Base-by-base conservation (phyloP, 129 eudicot genomes). In the Arctium minus region DNA sequence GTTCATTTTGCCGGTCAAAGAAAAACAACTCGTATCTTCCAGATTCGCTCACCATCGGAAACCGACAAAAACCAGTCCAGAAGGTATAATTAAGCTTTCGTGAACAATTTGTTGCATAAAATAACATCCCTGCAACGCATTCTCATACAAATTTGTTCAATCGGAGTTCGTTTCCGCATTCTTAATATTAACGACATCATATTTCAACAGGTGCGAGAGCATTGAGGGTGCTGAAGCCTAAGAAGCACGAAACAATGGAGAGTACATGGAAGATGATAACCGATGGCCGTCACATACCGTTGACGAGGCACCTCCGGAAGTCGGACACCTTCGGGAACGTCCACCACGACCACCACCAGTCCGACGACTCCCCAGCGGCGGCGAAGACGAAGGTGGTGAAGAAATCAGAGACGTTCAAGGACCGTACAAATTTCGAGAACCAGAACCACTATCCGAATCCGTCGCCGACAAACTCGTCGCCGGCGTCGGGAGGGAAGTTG, bases 241-340 rank as follows among this genome's bases (percentile, higher is more conserved):
- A 82, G 84, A 85, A 83, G 79, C 92, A 87, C 64, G 97, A 92
- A 70, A 89, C 97, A 6, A 18, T 92, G 67, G 97, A 92, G 69
- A 87, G 60, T 80, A 92, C 97, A 8, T 92, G 97, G 97, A 92
- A 85, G 79, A 83, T 88, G 79, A 92, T 92, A 79, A 92, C 94
- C 39, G 94, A 90, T 13, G 91, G 91, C 5, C 88, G 92, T 80
- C 91, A 84, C 86, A 74, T 87, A 88, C 96, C 96, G 27, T 83
- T 88, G 37, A 86, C 85, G n/a, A 85, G 92, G 65, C 91, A 92
- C 86, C 73, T 92, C 17, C 83, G 78, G 13, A 90, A 87, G 74
- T 88, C 90, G 3, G 94, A 87, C 56, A 87, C 92, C 18, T 92
- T 74, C 40, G 85, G 86, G 71, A 85, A 83, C 81, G 29, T 6